Percentiles rank a stretch among this genome's conserved stretches.
Conservation (phyloP, 2,329 filamentous ascomycete species). For the Seiridium unicorne region DNA sequence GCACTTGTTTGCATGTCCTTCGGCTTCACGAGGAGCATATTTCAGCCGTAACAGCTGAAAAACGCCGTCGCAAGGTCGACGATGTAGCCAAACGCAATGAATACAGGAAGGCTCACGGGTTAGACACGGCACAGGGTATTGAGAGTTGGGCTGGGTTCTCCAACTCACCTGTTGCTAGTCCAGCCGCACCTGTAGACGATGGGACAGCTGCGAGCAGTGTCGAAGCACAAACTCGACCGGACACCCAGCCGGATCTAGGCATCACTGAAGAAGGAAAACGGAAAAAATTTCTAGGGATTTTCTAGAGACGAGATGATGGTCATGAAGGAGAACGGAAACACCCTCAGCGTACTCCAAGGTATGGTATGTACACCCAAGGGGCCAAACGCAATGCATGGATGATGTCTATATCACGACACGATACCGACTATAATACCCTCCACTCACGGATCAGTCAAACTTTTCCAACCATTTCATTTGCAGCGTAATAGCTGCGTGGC, state of each 20-base stretch:
- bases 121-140: constrained; percentile 48
- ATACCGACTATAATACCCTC: no score
- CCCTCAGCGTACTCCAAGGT: no score
- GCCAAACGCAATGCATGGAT: no score
- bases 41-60: constrained; percentile 66
- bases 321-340: no score
- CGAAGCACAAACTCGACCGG: constrained; percentile 3
- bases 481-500: no score
- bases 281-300: constrained; percentile 86
- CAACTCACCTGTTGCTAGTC: neutral
- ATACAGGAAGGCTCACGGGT: constrained; percentile 82
- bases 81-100: constrained; percentile 84
- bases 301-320: constrained; percentile 42
- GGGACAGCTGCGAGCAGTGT: constrained; percentile 7
- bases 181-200: constrained; percentile 25
- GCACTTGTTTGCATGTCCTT: constrained; percentile 69
- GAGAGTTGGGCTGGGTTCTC: constrained; percentile 12
- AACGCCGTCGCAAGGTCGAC: constrained; percentile 71
- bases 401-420: no score
- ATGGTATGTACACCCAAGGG: no score
- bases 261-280: constrained; percentile 38
- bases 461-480: no score
- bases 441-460: no score
- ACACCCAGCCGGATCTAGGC: neutral
- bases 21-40: constrained; percentile 73